Conservation (phyloP, 2,329 filamentous ascomycete species). For the Fonsecaea monophora region DNA sequence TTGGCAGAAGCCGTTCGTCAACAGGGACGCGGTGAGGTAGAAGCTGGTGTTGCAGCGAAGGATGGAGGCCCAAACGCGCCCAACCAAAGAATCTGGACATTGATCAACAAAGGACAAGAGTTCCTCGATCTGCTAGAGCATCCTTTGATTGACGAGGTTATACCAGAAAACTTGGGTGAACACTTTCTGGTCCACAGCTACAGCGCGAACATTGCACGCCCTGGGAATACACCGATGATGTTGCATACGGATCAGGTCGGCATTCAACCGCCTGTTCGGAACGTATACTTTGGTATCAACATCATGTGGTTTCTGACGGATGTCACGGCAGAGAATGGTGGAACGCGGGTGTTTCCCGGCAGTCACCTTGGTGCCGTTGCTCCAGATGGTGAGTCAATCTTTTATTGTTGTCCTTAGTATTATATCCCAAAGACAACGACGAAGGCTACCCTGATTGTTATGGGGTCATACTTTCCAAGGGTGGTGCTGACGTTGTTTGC, state of each 20-base stretch:
- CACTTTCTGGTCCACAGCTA: slow-evolving; percentile 24
- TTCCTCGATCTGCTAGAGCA: slow-evolving; percentile 31
- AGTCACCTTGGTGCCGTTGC: slow-evolving; percentile 27
- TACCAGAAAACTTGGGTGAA: slow-evolving; percentile 28
- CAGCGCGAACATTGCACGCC: slow-evolving; percentile 29
- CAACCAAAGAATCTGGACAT: slow-evolving; percentile 29
- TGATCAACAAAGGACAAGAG: slow-evolving; percentile 29
- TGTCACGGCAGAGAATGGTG: slow-evolving; percentile 27
- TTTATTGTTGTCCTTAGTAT: not conserved
- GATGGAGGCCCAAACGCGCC: slow-evolving; percentile 24
- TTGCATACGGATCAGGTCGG: slow-evolving; percentile 29
- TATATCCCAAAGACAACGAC: not conserved
- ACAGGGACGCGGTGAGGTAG: slow-evolving; percentile 21
- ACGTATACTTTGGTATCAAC: slow-evolving; percentile 24
- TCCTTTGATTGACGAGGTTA: slow-evolving; percentile 25
- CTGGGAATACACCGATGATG: slow-evolving; percentile 29
- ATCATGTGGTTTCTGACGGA: slow-evolving; percentile 32
- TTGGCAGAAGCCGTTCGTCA: slow-evolving; percentile 9
- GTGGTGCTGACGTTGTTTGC: not conserved
- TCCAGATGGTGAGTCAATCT: slow-evolving; percentile 16
- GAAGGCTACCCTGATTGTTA: not conserved
- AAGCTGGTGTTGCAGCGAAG: slow-evolving; percentile 13
- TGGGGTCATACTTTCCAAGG: not conserved
- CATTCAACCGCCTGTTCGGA: slow-evolving; percentile 26
- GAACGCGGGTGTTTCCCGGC: slow-evolving; percentile 25